Base-by-base conservation (phyloP, 768 basidiomycete species). In the Clathrus columnatus region DNA sequence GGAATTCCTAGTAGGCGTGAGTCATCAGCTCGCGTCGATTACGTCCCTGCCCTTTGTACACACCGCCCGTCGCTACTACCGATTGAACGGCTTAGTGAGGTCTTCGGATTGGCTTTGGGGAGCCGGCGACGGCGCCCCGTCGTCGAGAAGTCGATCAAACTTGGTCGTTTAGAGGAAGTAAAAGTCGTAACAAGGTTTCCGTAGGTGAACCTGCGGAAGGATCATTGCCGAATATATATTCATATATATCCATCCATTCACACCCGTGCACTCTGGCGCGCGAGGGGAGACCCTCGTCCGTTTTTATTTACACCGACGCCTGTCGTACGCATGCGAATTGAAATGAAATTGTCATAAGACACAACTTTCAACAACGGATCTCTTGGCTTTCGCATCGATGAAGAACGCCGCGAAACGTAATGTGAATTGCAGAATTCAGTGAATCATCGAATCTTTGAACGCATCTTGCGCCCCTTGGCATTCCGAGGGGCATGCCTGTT, bases 61-160 rank as follows among this genome's bases (percentile, higher is more conserved):
- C 84, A 85, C 84, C 81, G 82, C 85, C 84, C 79, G 82, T 85
- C 82, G 80, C 85, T 85, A 87, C 83, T 85, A 86, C 85, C 80
- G 82, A 86, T 86, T 84, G 85, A 86, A 85, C 81, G 82, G 84
- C 83, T 85, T 85, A 83, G 84, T 84, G 83, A 85, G 85, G 81
- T 80, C 81, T 85, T 75, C 77, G 81, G 82, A 86, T 83, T 74
- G 80, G 77, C 81, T 80, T 79, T 73, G 76, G 75, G 74, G 72
- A 74, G 70, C 75, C 70, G 73, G 74, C 69, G 67, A 77, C 72
- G 75, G 75, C 72, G 72, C 64, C 69, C 65, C 65, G 67, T 71
- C 62, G 75, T 69, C 69, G 76, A 77, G 69, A 84, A 83, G 80
- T 70, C 78, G 77, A 74, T 78, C 79, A 80, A 83, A 83, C 82